Conservation (phyloP, 768 basidiomycete genomes). For the Collybiopsis confluens region DNA sequence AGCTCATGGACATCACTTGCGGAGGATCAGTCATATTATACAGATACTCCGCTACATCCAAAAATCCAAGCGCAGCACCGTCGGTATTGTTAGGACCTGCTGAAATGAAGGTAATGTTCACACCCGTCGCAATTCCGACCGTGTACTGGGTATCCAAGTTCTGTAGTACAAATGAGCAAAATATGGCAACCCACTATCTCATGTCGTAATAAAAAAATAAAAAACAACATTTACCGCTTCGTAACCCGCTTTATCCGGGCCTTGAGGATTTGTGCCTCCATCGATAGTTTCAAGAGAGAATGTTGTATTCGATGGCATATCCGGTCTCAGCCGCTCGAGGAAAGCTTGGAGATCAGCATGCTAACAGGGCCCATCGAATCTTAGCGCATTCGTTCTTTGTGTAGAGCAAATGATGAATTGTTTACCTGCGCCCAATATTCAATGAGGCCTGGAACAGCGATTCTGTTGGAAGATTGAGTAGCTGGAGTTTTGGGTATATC, state of each 20-base stretch:
- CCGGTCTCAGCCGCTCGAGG: constrained; percentile 17
- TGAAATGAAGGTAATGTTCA: constrained; percentile 20
- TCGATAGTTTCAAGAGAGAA: constrained; percentile 19
- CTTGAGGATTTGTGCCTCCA: constrained; percentile 23
- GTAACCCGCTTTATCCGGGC: constrained; percentile 14
- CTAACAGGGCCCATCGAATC: neutral
- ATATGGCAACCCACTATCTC: neutral
- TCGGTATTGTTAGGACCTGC: constrained; percentile 17
- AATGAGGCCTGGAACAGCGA: constrained; percentile 19
- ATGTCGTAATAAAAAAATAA: no score
- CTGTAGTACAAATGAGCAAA: neutral
- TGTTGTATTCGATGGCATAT: constrained; percentile 18
- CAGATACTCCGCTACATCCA: constrained; percentile 11
- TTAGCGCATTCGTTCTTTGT: no score
- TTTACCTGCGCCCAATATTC: constrained; percentile 15
- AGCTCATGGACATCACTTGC: constrained; percentile 8
- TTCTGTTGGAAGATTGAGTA: constrained; percentile 13
- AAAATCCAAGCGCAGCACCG: constrained; percentile 14
- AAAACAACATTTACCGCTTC: constrained; percentile 18
- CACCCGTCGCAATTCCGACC: constrained; percentile 21
- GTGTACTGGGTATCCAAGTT: constrained; percentile 24
- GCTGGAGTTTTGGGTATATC: constrained; percentile 19
- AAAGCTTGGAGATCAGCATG: constrained; percentile 15
- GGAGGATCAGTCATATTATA: constrained; percentile 5
- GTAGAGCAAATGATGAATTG: no score